A percentile compares a stretch with the other conserved stretches of the same genome.
Evolutionary conservation across 768 basidiomycete species (phyloP).

Genomic region (Macrolepiota dolichaula): DNA sequence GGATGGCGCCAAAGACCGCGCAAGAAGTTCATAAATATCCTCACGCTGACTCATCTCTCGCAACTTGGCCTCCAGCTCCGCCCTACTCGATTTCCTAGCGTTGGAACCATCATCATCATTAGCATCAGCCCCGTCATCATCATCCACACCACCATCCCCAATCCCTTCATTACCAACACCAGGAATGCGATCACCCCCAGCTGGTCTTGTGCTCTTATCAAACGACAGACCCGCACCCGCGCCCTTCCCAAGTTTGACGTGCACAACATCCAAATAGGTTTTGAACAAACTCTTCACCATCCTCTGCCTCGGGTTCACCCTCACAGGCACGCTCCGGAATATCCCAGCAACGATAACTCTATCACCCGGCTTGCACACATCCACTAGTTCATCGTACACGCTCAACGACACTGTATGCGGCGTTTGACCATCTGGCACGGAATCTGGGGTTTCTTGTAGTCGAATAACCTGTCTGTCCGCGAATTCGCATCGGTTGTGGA

Average conservation of each 20-base stretch:
- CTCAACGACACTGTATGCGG: conserved; percentile 96
- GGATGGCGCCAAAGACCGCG: conserved; percentile 85
- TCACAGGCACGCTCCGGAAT: conserved; percentile 92
- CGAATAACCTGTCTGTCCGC: conserved; percentile 94
- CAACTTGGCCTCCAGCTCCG: conserved; percentile 79
- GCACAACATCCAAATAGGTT: conserved; percentile 95
- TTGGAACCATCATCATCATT: conserved; percentile 34
- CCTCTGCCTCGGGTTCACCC: conserved; percentile 88
- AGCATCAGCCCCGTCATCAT: conserved; percentile 18
- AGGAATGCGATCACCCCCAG: conserved; percentile 64
- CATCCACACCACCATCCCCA: conserved; percentile 62
- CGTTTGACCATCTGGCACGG: conserved; percentile 96
- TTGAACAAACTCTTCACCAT: conserved; percentile 96
- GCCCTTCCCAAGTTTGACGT: conserved; percentile 55
- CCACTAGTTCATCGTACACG: conserved; percentile 98
- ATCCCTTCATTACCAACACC: conserved; percentile 71
- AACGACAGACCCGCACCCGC: conserved; percentile 63
- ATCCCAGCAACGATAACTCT: conserved; percentile 89
- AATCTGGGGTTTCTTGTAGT: conserved; percentile 96
- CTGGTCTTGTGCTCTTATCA: conserved; percentile 73
- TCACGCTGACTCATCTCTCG: conserved; percentile 65
- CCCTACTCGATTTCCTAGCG: conserved; percentile 44
- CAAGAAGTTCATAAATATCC: conserved; percentile 84
- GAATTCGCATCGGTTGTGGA: conserved; percentile 97
- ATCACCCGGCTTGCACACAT: conserved; percentile 95